These are phyloP conservation scores for Rhodofomes roseus DNA, from an alignment of 1,284 basidiomycete genomes.

Conservation along the genomic window DNA sequence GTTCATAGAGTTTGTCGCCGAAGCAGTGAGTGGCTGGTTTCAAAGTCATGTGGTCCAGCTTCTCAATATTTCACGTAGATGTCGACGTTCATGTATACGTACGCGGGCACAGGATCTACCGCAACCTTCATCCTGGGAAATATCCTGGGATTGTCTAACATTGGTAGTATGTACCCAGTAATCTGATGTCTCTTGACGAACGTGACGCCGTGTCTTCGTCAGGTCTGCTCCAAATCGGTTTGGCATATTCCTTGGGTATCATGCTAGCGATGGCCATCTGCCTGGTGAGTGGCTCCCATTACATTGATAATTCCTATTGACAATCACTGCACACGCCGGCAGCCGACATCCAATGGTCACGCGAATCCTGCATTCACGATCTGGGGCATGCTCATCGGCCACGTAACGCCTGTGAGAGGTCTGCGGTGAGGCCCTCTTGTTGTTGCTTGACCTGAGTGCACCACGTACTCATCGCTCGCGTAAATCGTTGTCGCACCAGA, in stretches of 20 bases:
- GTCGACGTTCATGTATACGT: constrained; percentile 51
- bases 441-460: neutral
- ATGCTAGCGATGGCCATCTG: constrained; percentile 47
- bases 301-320: too few species aligned
- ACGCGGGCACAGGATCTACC: constrained; percentile 57
- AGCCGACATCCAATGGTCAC: constrained; percentile 58
- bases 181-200: neutral
- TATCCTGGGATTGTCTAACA: constrained; percentile 34
- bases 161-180: constrained; percentile 45
- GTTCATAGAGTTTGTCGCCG: constrained; percentile 5
- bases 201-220: neutral
- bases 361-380: constrained; percentile 64
- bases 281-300: constrained; percentile 14
- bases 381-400: constrained; percentile 46
- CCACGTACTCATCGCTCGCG: neutral
- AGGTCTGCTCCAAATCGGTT: constrained; percentile 61
- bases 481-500: constrained; percentile 28
- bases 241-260: constrained; percentile 63
- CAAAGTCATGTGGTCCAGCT: neutral
- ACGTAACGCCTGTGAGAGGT: constrained; percentile 54
- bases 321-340: too few species aligned
- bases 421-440: constrained; percentile 9
- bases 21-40: constrained; percentile 1
- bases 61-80: constrained; percentile 14
- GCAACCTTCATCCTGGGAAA: constrained; percentile 52